Evolutionary conservation across 2,329 filamentous ascomycete genomes (phyloP), one percentile per base, ranked within the genome.

Genomic region (Stachybotrys echinatus): DNA sequence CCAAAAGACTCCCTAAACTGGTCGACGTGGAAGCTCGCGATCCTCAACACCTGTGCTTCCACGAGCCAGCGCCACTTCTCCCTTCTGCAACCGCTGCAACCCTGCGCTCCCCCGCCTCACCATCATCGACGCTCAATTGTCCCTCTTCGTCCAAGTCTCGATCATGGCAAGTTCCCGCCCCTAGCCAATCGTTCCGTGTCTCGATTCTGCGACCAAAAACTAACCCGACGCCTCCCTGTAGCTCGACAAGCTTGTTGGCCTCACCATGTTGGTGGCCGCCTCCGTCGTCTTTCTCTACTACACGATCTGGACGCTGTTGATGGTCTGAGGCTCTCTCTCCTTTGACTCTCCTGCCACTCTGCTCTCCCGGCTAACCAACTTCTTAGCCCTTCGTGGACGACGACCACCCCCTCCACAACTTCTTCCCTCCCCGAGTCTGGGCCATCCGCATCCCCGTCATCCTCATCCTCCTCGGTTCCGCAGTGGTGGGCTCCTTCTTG

Each of bases 371-470:
- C n/a, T 23, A 23, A 48, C 39, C 50, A 37, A 50, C 49, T 42
- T 46, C 49, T 57, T 60, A 99, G 94, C 94, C 94, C 67, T 99
- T 99, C 71, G 94, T 99, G 72, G 94, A 99, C 71, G 83, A 88
- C 51, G 89, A 90, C 68, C 94, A 99, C 71, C 86, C 90, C 50
- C 86, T 97, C 52, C 94, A 99, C 68, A 87, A 87, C 68, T 80
- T 97, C 75, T 99, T 99, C 76, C 94, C 90, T 54, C 92, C 92
- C 44, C 92, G 94, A 69, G 92, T 96, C 68, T 99, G 94, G 94
- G 94, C 94, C 53, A 96, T 99, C 68, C 92, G 94, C 69, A 94
- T 99, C 65, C 94, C 94, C 60, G 92, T 99, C 62, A 96, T 99
- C 68, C 85, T 99, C 59, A 87, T 96, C 55, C 84, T 99, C 44